phyloP scores from a whole-genome alignment of 306 rosid genomes.

The Trifolium dubium region DNA sequence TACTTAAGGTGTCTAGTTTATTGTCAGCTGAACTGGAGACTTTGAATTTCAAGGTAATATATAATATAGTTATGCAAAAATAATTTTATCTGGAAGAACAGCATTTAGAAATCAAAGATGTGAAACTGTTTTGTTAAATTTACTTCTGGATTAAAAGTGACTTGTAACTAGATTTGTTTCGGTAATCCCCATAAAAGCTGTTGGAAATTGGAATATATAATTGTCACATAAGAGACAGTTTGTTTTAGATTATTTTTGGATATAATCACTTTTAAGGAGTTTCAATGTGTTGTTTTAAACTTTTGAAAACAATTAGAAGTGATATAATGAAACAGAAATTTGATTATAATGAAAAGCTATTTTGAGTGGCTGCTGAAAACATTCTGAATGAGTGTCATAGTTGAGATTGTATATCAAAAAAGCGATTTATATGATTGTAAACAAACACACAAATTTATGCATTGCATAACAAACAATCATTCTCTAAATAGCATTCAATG shows the following conservation, averaged over 20 bases:
- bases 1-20: slow-evolving; percentile 14
- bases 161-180: background rate
- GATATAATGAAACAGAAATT: background rate
- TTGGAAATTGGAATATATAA: too few relatives aligned
- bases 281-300: background rate
- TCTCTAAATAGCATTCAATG: background rate
- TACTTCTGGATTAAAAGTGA: background rate
- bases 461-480: background rate
- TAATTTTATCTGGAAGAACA: background rate
- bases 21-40: background rate
- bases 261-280: background rate
- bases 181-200: background rate
- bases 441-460: background rate
- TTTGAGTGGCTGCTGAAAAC: background rate
- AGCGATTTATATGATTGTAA: background rate
- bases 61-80: background rate
- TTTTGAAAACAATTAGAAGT: background rate
- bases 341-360: background rate
- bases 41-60: too few relatives aligned
- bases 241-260: too few relatives aligned
- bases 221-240: too few relatives aligned
- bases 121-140: background rate
- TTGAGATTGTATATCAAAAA: background rate
- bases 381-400: background rate
- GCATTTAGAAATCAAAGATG: background rate